Conservation (phyloP, 2,329 filamentous ascomycete species). For the Pestalotiopsis sp. region DNA sequence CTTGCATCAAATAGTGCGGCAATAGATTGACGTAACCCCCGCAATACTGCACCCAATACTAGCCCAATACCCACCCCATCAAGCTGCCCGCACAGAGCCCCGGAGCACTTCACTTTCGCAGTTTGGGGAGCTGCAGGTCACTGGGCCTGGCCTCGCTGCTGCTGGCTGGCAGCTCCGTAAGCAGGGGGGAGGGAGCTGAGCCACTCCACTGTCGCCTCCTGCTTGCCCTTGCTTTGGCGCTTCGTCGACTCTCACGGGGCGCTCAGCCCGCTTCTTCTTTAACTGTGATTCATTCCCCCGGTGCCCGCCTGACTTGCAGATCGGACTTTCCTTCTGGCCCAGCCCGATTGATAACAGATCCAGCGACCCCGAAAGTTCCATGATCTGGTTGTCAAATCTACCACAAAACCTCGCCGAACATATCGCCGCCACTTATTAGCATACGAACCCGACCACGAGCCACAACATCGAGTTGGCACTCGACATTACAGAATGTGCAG, state of each 20-base stretch:
- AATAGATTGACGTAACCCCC: neutral
- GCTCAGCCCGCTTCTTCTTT: neutral
- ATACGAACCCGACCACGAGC: neutral
- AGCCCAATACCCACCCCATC: too few relatives aligned
- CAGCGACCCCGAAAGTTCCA: neutral
- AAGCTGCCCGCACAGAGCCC: neutral
- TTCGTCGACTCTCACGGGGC: neutral
- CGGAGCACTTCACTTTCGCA: neutral
- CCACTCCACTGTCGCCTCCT: constrained; percentile 7
- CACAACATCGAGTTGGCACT: neutral
- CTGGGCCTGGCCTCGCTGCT: neutral
- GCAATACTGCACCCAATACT: neutral
- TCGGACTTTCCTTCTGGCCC: neutral
- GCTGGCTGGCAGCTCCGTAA: neutral
- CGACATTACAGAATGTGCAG: constrained; percentile 52
- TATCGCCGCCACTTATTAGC: neutral
- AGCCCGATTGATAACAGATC: neutral
- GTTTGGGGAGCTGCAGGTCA: neutral
- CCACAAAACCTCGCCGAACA: neutral
- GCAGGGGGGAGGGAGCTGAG: neutral
- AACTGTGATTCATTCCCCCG: neutral
- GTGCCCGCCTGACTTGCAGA: neutral
- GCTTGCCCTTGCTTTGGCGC: neutral
- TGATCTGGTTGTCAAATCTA: neutral
- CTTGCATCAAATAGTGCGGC: neutral